Percentiles rank a stretch among this genome's conserved stretches.
phyloP scores from a whole-genome alignment of 2,329 filamentous ascomycete genomes.

The Fusarium sp. region DNA sequence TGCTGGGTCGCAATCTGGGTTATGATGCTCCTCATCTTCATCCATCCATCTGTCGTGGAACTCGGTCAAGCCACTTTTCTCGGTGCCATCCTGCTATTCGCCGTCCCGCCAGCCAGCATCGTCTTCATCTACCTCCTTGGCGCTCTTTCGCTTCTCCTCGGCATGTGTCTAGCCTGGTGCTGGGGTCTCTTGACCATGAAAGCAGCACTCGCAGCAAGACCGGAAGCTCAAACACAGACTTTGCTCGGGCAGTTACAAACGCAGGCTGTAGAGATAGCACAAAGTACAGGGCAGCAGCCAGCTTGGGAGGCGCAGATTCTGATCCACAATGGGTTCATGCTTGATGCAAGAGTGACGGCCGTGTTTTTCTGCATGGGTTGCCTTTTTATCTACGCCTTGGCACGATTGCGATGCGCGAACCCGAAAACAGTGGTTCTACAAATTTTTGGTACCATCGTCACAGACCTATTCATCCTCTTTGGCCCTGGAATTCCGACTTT shows the following conservation, averaged over 20 bases:
- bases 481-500: slow-evolving; percentile 54
- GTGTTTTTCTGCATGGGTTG: slow-evolving; percentile 55
- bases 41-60: slow-evolving; percentile 55
- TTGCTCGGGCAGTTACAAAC: slow-evolving; percentile 21
- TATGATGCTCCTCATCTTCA: slow-evolving; percentile 60
- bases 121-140: slow-evolving; percentile 60
- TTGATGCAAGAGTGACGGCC: slow-evolving; percentile 60
- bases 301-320: slow-evolving; percentile 52
- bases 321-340: slow-evolving; percentile 60
- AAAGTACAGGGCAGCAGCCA: slow-evolving; percentile 40
- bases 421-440: slow-evolving; percentile 60
- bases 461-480: slow-evolving; percentile 59
- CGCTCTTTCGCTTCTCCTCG: slow-evolving; percentile 57
- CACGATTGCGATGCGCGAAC: slow-evolving; percentile 59
- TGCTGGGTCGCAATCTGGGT: slow-evolving; percentile 62
- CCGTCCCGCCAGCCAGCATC: slow-evolving; percentile 60
- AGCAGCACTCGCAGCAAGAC: slow-evolving; percentile 58
- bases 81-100: slow-evolving; percentile 56
- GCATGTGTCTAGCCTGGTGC: slow-evolving; percentile 61
- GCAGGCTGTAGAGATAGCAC: not conserved
- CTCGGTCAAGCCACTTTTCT: slow-evolving; percentile 62
- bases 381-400: slow-evolving; percentile 58
- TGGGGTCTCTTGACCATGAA: slow-evolving; percentile 64
- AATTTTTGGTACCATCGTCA: slow-evolving; percentile 61
- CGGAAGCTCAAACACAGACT: slow-evolving; percentile 52